Base-by-base conservation (phyloP, 1,139 yeast genomes). In the Blastobotrys elegans region DNA sequence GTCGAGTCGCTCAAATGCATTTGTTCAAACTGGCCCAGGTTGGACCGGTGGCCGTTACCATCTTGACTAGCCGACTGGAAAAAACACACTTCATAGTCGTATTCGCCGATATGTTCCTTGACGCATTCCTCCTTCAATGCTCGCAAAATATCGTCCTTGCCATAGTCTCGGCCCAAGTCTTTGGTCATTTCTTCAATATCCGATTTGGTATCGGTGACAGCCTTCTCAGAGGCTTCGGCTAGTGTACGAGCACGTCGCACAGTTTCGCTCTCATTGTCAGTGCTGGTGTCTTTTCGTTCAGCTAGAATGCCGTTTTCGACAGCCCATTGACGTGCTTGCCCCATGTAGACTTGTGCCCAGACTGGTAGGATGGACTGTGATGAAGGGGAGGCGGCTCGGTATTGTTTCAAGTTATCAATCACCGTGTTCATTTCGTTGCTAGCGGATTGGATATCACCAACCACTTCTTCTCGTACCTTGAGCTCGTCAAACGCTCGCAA, bases 81-180 rank as follows among this genome's bases (percentile, higher is more conserved):
- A 54, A 81, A 74, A 47, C 85, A 82, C 18, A 84, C 65, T 57
- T 75, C 79, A 63, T 87, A 88, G 45, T 72, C 76, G 65, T 86
- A 88, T 36, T 82, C 95, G 5, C 90, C 90, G 33, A 81, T 63
- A 21, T 69, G 69, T 21, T 71, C 68, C 42, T 66, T 63, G 7
- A 82, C 69, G 61, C 84, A 76, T 29, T 67, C 64, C 30, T 75
- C 76, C 43, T 73, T 70, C 41, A 80, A 68, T 0, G 89, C 79
- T 45, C 90, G 69, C 29, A 84, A 68, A 10, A 85, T 75, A 54
- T 82, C 90, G 31, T 76, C 69, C 0, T 79, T 79, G 0, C 95
- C 96, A 57, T 73, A 80, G 30, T 55, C 49, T 3, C 49, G 40
- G 6, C 49, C 41, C 17, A 57, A 48, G 26, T 60, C 62, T 5